phyloP scores from a whole-genome alignment of 257 asterid genomes.

The Solanum tacnaense region DNA sequence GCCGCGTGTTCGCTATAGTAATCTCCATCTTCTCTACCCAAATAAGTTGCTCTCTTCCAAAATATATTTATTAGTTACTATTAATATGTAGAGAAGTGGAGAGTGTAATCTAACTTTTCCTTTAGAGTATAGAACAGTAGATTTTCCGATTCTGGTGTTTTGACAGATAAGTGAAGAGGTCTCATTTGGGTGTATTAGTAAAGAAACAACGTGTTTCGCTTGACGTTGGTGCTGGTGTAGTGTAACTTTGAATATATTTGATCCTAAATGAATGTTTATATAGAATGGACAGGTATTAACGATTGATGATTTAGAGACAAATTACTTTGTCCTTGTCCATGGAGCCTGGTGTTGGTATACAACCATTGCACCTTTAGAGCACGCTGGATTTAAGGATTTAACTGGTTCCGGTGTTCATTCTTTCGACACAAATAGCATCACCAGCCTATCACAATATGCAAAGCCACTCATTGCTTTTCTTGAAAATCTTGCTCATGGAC shows the following conservation, averaged over 20 bases:
- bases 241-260: not conserved
- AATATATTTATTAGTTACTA: too few species aligned
- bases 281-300: conserved; percentile 42
- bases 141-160: not conserved
- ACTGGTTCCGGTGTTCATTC: conserved; percentile 94
- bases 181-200: not conserved
- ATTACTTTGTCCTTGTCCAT: conserved; percentile 89
- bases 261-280: not conserved
- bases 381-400: conserved; percentile 78
- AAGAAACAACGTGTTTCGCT: not conserved
- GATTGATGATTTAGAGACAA: conserved; percentile 62
- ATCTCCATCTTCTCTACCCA: too few species aligned
- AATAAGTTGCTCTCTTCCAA: too few species aligned
- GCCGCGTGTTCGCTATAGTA: too few species aligned
- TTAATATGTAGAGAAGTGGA: too few species aligned
- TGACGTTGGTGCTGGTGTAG: not conserved
- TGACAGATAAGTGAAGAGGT: not conserved
- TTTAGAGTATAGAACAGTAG: not conserved
- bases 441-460: conserved; percentile 70
- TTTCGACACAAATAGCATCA: conserved; percentile 64
- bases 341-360: conserved; percentile 99
- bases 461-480: conserved; percentile 69
- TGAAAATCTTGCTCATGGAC: conserved; percentile 58
- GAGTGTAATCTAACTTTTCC: not conserved
- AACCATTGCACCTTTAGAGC: conserved; percentile 81